phyloP scores from a whole-genome alignment of 139 green algal genomes.

The Coccomyxa sp. region DNA sequence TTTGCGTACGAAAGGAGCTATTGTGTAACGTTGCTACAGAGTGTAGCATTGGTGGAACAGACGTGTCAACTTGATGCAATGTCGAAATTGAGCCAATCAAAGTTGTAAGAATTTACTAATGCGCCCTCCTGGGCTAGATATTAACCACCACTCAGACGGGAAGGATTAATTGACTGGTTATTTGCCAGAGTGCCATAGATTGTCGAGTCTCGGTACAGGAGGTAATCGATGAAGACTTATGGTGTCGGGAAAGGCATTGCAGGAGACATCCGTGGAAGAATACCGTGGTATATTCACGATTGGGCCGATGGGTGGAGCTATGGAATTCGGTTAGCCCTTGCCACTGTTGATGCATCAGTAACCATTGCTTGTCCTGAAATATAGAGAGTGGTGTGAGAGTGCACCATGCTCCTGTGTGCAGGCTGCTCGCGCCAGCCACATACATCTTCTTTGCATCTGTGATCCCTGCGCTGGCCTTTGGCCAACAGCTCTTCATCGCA shows the following conservation, averaged over 20 bases:
- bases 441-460: constrained; percentile 84
- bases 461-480: constrained; percentile 84
- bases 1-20: no score
- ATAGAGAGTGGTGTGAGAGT: neutral
- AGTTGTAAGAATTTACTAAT: no score
- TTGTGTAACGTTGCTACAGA: no score
- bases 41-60: no score
- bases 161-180: no score
- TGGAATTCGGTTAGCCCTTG: neutral
- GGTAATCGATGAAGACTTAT: neutral
- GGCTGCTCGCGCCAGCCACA: constrained; percentile 69
- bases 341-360: neutral
- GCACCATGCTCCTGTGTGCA: constrained; percentile 13
- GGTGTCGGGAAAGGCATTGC: neutral
- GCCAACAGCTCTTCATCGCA: constrained; percentile 62
- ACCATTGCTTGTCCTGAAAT: neutral
- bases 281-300: neutral
- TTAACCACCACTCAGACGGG: no score
- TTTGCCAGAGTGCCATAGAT: no score
- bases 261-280: neutral
- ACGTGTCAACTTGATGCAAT: no score
- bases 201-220: no score
- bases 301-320: neutral
- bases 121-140: no score
- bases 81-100: no score